Evolutionary conservation across 1,284 basidiomycete species (phyloP), one percentile per base, ranked within the genome.

Genomic region (Rhodofomes roseus): DNA sequence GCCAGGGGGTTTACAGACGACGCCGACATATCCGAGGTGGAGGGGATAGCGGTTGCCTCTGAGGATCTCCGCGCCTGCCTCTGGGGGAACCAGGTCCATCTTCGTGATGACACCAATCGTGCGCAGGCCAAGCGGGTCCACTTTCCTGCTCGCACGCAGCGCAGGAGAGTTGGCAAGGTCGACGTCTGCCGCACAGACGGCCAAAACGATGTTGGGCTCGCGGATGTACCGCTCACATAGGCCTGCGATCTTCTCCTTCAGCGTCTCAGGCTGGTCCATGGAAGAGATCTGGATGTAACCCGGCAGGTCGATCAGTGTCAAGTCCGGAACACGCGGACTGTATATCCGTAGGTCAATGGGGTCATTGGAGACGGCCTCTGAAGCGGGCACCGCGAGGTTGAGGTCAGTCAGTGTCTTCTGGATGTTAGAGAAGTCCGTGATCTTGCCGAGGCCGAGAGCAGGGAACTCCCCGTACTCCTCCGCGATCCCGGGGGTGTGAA

Each of bases 81-180:
- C 89, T 0, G 96, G 86, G 31, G 89, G 81, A 16, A 99, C 94
- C 22, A 99, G 80, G 71, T 99, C 96, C 95, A 99, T 97, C 83
- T 99, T 99, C 46, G 97, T 99, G 50, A 99, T 84, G 6, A 99
- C 97, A 34, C 97, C 96, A 66, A 99, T 96, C 0, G 97, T 99
- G 31, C 96, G 86, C 60, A 95, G 79, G 7, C 97, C 96, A 6
- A 98, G 79, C 1, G 96, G 96, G 71, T 99, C 96, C 2, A 99
- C 93, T 63, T 93, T 92, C 50, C 95, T 82, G 71, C 93, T 96
- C 0, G 97, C 95, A 39, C 95, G 82, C 50, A 99, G 77, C 0
- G 97, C 96, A 2, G 97, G 96, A 1, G 95, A 98, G 75, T 99
- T 99, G 61, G 96, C 96, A 8, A 99, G 81, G 77, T 99, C 97